Evolutionary conservation across 257 asterid species (phyloP).

Genomic region (Osmanthus fragrans): DNA sequence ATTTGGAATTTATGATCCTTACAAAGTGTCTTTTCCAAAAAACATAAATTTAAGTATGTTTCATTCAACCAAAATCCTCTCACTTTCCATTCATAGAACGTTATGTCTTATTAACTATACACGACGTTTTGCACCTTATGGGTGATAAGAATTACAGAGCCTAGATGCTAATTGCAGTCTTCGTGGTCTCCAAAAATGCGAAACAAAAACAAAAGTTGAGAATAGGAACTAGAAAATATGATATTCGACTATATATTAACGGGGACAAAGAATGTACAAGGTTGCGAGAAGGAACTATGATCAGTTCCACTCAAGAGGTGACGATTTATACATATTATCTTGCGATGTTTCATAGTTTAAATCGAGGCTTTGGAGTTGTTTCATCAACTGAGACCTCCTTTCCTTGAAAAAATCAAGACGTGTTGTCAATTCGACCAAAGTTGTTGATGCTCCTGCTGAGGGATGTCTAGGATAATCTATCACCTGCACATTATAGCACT

Average conservation of each 20-base stretch:
- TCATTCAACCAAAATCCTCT: not conserved
- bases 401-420: conserved; percentile 94
- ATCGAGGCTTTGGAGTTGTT: conserved; percentile 86
- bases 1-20: not conserved
- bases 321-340: conserved; percentile 62
- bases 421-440: conserved; percentile 80
- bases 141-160: conserved; percentile 2
- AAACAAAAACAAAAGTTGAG: conserved; percentile 4
- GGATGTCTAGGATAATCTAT: conserved; percentile 56
- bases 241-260: conserved; percentile 31
- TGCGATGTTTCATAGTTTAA: conserved; percentile 63
- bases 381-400: conserved; percentile 93
- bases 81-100: not conserved
- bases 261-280: conserved; percentile 46
- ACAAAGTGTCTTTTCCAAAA: not conserved
- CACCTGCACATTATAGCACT: conserved; percentile 29
- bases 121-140: not conserved
- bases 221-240: conserved; percentile 17
- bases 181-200: conserved; percentile 20
- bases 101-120: conserved; percentile 9
- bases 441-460: conserved; percentile 56
- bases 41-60: not conserved
- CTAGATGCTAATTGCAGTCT: conserved; percentile 29
- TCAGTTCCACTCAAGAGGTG: conserved; percentile 87
- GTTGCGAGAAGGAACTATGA: conserved; percentile 10